Evolutionary conservation across 2,329 filamentous ascomycete genomes (phyloP).

Genomic region (Trichoderma atroviride): DNA sequence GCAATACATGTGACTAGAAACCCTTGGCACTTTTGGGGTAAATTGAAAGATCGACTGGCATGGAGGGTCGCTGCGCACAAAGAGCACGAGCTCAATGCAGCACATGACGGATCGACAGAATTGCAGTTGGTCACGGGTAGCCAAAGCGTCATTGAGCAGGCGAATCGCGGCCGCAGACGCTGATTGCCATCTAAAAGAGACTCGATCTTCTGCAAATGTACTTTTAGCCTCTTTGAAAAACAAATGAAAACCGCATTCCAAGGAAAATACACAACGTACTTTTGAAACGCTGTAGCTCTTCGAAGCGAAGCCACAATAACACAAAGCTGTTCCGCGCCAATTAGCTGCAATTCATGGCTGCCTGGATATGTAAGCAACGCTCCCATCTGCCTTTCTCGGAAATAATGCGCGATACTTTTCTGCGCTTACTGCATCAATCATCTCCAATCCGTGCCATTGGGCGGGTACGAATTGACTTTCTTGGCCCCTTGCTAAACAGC

Average conservation of each 20-base stretch:
- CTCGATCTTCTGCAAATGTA: not conserved
- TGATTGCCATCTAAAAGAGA: not conserved
- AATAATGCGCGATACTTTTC: not conserved
- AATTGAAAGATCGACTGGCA: not conserved
- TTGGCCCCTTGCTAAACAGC: not conserved
- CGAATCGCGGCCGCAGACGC: not conserved
- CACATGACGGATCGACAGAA: not conserved
- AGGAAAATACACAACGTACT: no score
- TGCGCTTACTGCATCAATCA: constrained; percentile 30
- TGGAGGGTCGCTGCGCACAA: not conserved
- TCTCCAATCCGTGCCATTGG: not conserved
- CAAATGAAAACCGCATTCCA: no score
- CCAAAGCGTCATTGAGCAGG: not conserved
- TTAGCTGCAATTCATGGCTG: not conserved
- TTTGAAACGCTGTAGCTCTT: not conserved
- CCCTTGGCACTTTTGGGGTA: not conserved
- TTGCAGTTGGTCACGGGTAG: not conserved
- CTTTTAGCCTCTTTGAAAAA: not conserved
- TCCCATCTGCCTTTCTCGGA: not conserved
- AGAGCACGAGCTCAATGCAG: not conserved
- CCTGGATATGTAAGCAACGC: not conserved
- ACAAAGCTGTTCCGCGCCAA: not conserved
- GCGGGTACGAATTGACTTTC: not conserved
- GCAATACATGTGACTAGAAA: not conserved
- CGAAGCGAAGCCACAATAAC: not conserved